Base-by-base conservation (phyloP, 257 asterid species). In the Ajuga chamaepitys region DNA sequence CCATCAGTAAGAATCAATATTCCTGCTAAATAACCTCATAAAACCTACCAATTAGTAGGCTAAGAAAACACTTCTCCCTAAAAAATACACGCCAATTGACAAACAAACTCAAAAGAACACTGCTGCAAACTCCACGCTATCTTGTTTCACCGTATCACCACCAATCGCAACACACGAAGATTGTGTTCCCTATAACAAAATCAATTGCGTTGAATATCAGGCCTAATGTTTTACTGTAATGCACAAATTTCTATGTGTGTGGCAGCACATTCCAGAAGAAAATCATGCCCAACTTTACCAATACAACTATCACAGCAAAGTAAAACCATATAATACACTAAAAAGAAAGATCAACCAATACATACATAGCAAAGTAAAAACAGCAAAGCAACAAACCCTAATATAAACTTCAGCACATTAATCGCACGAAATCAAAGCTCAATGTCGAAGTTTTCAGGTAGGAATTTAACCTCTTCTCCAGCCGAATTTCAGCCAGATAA, bases 311-410 rank as follows among this genome's bases (percentile, higher is more conserved):
- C 37, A 35, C 21, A 35, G 42, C 1, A 61, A 61, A 62, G 35
- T 46, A 20, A 37, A 54, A 60, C 26, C 28, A 47, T 67, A 40
- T 30, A 55, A 46, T 46, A 41, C 28, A 20, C 67, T 22, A 6
- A 3, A 26, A 24, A 30, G 37, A 30, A 16, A 16, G 9, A 52
- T 28, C 57, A 55, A 21, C 24, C 41, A 68, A 14, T 26, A 14
- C 70, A 35, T 11, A 51, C 70, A 35, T 11, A 51, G 57, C 32
- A 38, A 26, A 26, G 48, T 7, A 40, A 54, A 13, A 48, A 34
- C n/a, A 50, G 32, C 66, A 18, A 26, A 25, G 4, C 35, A 30
- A 24, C 47, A 65, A 77, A 52, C 72, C 81, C 73, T 72, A 68
- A 40, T 20, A 17, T 6, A 57, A 38, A 53, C 54, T 58, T 41